Conservation (phyloP, 805 yeast genomes). For the Candida succiphila region DNA sequence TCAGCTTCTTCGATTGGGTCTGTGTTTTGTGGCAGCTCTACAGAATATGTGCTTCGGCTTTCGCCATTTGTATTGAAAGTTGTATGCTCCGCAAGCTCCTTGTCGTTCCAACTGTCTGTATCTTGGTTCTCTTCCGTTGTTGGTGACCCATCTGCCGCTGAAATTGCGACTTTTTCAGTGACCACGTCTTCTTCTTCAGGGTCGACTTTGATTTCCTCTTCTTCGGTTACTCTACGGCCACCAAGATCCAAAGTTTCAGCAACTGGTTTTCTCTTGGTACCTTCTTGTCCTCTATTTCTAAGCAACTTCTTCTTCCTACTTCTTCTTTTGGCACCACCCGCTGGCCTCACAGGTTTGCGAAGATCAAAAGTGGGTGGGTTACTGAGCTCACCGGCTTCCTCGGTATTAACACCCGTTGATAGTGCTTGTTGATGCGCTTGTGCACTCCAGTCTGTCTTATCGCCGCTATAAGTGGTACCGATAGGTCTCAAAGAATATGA, state of each 20-base stretch:
- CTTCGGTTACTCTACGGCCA: constrained; percentile 5
- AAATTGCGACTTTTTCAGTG: background rate
- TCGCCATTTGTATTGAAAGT: no score
- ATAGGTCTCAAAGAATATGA: constrained; percentile 76
- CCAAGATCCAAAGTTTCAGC: constrained; percentile 22
- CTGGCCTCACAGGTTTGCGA: constrained; percentile 49
- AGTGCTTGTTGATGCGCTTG: constrained; percentile 7
- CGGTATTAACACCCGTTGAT: background rate
- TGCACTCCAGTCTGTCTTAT: no score
- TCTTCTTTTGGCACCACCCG: constrained; percentile 62
- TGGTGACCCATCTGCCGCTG: background rate
- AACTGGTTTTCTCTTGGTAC: constrained; percentile 18
- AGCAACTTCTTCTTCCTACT: constrained; percentile 16
- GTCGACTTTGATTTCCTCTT: background rate
- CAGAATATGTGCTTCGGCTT: no score
- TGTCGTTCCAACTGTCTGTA: background rate
- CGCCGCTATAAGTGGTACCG: constrained; percentile 62
- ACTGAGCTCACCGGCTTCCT: background rate
- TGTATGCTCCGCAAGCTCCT: background rate
- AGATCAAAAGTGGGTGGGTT: constrained; percentile 3
- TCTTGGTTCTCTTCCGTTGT: background rate
- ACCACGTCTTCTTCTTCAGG: constrained; percentile 2
- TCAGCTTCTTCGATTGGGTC: background rate
- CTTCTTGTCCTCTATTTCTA: constrained; percentile 16
- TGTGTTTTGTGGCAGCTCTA: background rate